These are phyloP conservation scores for Pythium aquatile DNA, from an alignment of 352 stramenopile genomes.

Conservation along the genomic window DNA sequence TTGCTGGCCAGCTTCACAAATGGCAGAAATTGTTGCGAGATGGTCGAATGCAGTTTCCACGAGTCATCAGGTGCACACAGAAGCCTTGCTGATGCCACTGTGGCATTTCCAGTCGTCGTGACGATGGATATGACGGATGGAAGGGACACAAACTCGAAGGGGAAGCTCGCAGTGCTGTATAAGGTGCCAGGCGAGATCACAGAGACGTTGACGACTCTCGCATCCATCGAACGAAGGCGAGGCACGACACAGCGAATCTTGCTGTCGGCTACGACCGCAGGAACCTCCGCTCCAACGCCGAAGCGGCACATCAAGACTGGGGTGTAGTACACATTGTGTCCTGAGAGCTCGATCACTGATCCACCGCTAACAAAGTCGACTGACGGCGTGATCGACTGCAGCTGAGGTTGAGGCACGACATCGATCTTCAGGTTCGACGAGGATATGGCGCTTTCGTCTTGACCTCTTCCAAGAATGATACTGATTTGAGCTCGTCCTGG, in stretches of 20 bases:
- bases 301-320: conserved; percentile 18
- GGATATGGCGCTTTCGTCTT: neutral
- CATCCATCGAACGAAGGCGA: neutral
- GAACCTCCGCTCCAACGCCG: neutral
- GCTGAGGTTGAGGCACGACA: conserved; percentile 10
- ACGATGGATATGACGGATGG: conserved; percentile 2
- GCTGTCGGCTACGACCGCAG: neutral
- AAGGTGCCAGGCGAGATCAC: neutral
- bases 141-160: conserved; percentile 13
- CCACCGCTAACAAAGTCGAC: conserved; percentile 20
- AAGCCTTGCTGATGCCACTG: neutral
- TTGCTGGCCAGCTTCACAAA: conserved; percentile 18
- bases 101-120: neutral
- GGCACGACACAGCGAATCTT: conserved; percentile 22
- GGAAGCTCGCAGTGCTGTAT: conserved; percentile 12
- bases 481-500: conserved; percentile 5
- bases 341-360: conserved; percentile 13
- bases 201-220: conserved; percentile 19
- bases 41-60: neutral
- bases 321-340: conserved; percentile 19
- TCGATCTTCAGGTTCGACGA: conserved; percentile 6
- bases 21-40: neutral
- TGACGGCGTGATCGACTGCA: conserved; percentile 8
- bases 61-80: conserved; percentile 10
- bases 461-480: conserved; percentile 2